These are phyloP conservation scores for Ottelia alismoides DNA, from an alignment of 106 monocot species.

Conservation along the genomic window DNA sequence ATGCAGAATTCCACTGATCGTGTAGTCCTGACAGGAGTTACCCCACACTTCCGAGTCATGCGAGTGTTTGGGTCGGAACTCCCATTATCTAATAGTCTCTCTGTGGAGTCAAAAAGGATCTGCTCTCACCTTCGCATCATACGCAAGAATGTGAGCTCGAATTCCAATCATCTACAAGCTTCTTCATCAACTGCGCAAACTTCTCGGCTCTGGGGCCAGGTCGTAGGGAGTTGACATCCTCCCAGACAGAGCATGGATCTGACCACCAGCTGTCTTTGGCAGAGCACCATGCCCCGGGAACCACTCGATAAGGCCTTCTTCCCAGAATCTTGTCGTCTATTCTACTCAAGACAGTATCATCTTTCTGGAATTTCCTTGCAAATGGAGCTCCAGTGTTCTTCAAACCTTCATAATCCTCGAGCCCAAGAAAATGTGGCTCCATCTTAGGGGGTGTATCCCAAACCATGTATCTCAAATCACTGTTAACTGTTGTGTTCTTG, in stretches of 20 bases:
- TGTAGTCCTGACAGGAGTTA: too few species aligned
- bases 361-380: constrained; percentile 31
- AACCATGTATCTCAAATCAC: constrained; percentile 32
- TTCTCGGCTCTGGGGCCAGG: constrained; percentile 21
- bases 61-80: too few species aligned
- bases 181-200: constrained; percentile 14
- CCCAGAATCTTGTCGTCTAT: constrained; percentile 29
- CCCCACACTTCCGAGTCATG: too few species aligned
- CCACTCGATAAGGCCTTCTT: constrained; percentile 10
- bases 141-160: too few species aligned
- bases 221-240: constrained; percentile 13
- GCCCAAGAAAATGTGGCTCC: constrained; percentile 27
- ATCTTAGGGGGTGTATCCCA: constrained; percentile 38
- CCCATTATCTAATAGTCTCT: too few species aligned
- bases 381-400: constrained; percentile 21
- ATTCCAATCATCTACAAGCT: constrained; percentile 20
- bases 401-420: constrained; percentile 15
- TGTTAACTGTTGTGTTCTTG: constrained; percentile 39
- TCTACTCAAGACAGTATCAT: constrained; percentile 21
- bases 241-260: constrained; percentile 26
- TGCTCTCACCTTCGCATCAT: too few species aligned
- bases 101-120: too few species aligned
- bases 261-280: constrained; percentile 13
- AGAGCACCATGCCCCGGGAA: constrained; percentile 39
- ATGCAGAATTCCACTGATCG: too few species aligned